Base-by-base conservation (phyloP, 164 flowering plant species). In the Santalum album region DNA sequence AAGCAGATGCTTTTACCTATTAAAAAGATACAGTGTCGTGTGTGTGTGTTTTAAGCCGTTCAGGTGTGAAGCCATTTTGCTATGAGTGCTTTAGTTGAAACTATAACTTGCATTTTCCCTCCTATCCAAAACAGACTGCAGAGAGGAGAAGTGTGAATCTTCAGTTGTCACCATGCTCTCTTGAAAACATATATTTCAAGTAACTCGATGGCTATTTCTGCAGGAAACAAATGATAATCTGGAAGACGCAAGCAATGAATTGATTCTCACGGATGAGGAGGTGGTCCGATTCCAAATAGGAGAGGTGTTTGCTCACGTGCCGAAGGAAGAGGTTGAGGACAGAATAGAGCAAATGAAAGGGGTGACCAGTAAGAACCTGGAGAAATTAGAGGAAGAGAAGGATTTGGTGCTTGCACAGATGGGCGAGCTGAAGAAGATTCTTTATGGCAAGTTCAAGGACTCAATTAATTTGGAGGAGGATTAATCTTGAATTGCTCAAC, bases 381-480 rank as follows among this genome's bases (percentile, higher is more conserved):
- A 78, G 71, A 86, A 81, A 61, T 73, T 91, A 22, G 86, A 81
- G 70, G 84, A 86, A 67, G 98, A 91, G 74, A 92, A 84, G 71
- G 80, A 68, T 14, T 69, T 83, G 0, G 45, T 89, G 5, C 51
- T 84, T 23, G 78, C 84, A 16, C 87, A 92, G 69, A 92, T 92
- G 98, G 89, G 82, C 2, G 89, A 78, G 55, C 60, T 92, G 55
- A 92, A 92, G 86, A 86, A 81, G 60, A 72, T 89, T 54, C 62
- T 92, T 56, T 92, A 92, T 52, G 94, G 78, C 1, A 92, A 92
- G 68, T 92, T 92, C 73, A 80, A 78, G 62, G 96, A 92, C 64
- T 89, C 98, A 12, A 89, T 92, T 67, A 92, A 92, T 64, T 83
- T 91, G 29, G 98, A 91, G 72, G 96, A 91, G 72, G 96, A 91